Conservation (phyloP, 208 protist species). For the Trypanosoma platydactyli region DNA sequence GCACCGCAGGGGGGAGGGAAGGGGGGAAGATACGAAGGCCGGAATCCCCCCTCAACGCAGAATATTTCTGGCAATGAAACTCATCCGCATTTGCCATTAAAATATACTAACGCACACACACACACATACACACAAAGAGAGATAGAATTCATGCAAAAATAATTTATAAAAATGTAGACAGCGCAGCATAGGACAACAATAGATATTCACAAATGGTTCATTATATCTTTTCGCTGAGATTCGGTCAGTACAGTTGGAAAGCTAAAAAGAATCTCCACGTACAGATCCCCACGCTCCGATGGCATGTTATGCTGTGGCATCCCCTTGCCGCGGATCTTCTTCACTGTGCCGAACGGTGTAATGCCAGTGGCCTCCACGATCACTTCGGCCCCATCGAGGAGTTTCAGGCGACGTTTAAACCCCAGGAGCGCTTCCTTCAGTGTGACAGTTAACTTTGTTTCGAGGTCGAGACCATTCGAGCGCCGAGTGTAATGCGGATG, state of each 20-base stretch:
- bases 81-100: no score
- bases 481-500: constrained; percentile 79
- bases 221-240: constrained; percentile 43
- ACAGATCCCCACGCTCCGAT: constrained; percentile 89
- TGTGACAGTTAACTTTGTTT: constrained; percentile 72
- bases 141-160: no score
- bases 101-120: no score
- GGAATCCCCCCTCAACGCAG: no score
- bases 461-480: constrained; percentile 78
- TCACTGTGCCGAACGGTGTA: constrained; percentile 67
- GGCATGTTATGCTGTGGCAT: constrained; percentile 89
- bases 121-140: no score
- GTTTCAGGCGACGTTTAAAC: constrained; percentile 75
- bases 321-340: constrained; percentile 83
- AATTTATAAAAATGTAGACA: no score
- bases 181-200: background rate
- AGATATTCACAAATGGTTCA: constrained; percentile 24
- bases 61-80: no score
- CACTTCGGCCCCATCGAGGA: constrained; percentile 85
- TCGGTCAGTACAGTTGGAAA: constrained; percentile 68
- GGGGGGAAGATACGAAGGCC: no score
- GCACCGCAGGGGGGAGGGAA: no score
- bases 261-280: constrained; percentile 75
- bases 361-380: constrained; percentile 39
- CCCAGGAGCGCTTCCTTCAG: constrained; percentile 90